Conservation (phyloP, 768 basidiomycete genomes). For the Podaxis pistillaris region DNA sequence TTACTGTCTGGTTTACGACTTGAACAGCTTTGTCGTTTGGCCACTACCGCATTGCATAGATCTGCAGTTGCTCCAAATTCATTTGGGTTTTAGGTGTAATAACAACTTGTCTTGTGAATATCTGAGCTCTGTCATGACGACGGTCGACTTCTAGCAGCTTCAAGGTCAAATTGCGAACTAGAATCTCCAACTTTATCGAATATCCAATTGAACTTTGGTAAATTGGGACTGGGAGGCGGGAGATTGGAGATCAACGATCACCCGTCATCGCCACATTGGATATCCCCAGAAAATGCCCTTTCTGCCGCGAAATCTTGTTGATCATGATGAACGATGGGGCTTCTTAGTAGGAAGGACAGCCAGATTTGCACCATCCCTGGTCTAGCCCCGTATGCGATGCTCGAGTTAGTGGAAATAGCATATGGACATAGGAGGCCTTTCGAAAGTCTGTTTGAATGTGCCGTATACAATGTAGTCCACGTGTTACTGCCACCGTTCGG, state of each 20-base stretch:
- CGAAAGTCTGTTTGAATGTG: conserved; percentile 1
- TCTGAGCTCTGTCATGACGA: background rate
- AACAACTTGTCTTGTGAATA: background rate
- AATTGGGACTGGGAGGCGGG: background rate
- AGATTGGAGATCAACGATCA: background rate
- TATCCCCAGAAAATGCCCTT: background rate
- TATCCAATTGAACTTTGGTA: background rate
- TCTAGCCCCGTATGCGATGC: background rate
- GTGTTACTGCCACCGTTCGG: background rate
- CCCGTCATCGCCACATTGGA: background rate
- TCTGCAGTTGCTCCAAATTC: background rate
- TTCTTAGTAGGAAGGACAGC: background rate
- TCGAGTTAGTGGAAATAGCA: background rate
- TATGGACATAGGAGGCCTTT: conserved; percentile 2
- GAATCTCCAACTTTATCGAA: background rate
- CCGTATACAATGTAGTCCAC: background rate
- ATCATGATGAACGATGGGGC: background rate
- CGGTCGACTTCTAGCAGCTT: background rate
- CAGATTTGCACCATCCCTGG: background rate
- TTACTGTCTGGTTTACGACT: background rate
- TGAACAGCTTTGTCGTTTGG: background rate
- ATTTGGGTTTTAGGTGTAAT: conserved; percentile 7
- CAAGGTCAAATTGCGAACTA: background rate
- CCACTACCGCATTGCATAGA: conserved; percentile 2
- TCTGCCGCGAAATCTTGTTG: conserved; percentile 7